Conservation (phyloP, 2,329 filamentous ascomycete species). For the Sphaerulina musiva region DNA sequence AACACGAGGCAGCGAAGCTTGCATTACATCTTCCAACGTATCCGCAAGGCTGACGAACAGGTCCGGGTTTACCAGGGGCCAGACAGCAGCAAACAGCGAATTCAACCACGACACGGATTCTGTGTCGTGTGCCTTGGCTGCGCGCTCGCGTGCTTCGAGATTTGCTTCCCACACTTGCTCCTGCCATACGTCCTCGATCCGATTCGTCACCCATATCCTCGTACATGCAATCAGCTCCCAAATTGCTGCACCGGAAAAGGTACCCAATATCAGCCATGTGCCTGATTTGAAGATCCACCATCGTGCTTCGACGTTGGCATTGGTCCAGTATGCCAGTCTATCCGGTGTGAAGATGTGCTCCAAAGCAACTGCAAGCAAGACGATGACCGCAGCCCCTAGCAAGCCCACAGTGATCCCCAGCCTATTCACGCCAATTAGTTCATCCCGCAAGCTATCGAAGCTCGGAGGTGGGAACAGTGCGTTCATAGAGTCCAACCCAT, state of each 20-base stretch:
- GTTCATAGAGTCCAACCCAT: conserved; percentile 43
- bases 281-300: conserved; percentile 14
- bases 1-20: conserved; percentile 62
- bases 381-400: conserved; percentile 28
- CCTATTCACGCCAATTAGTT: conserved; percentile 43
- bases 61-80: conserved; percentile 70
- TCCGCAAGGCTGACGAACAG: conserved; percentile 63
- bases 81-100: conserved; percentile 59
- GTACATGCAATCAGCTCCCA: conserved; percentile 24
- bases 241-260: conserved; percentile 15
- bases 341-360: conserved; percentile 19
- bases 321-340: conserved; percentile 9
- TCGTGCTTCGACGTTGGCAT: conserved; percentile 4
- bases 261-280: conserved; percentile 20
- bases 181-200: conserved; percentile 57
- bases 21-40: conserved; percentile 73
- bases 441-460: conserved; percentile 41
- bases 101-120: conserved; percentile 69
- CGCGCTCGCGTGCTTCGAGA: conserved; percentile 47
- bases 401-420: conserved; percentile 39
- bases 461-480: conserved; percentile 50
- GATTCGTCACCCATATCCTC: conserved; percentile 56
- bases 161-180: conserved; percentile 64
- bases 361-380: conserved; percentile 29
- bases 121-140: conserved; percentile 45